Evolutionary conservation across 2,329 filamentous ascomycete genomes (phyloP), one percentile per base, ranked within the genome.

Genomic region (Drechslera avenae): DNA sequence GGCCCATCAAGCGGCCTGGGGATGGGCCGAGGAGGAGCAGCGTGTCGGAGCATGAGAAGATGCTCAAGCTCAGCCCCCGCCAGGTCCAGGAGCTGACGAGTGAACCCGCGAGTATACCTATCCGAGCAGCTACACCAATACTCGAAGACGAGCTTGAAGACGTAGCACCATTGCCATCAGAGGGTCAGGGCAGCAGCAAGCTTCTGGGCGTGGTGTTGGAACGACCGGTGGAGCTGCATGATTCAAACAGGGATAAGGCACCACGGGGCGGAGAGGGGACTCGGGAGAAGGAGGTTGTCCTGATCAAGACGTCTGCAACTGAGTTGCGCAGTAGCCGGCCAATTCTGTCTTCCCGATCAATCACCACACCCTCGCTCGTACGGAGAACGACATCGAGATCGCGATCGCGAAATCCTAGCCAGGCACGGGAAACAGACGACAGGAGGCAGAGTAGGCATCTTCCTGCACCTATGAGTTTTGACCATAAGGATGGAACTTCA

Each of bases 31-130:
- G 69, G 49, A 70, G 46, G 57, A 73, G 71, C 60, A 73, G 69
- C 54, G 64, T 70, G 26, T 68, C 67, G 3, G 71, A 71, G 30
- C 68, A 73, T 28, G 68, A 78, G 4, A 76, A 73, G 54, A 66
- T 79, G 3, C 66, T 81, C 50, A 84, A 82, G 59, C 69, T 84
- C 23, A 83, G 82, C 3, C 77, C 79, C 2, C 76, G 76, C 33
- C 77, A 83, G 64, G 79, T 85, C 2, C 76, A 81, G 34, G 80
- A 82, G 36, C 75, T 85, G 34, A 82, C 80, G 5, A 74, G 76
- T 13, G 81, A 81, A 10, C 79, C 81, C 7, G 75, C 80, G 13
- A 83, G 80, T 34, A 74, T 84, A n/a, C 79, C 81, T 3, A 64
- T 81, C 31, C 77, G 78, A 21, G 66, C 76, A 12, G 73, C 75